phyloP scores from a whole-genome alignment of 306 rosid genomes.

The Glycine latifolia region DNA sequence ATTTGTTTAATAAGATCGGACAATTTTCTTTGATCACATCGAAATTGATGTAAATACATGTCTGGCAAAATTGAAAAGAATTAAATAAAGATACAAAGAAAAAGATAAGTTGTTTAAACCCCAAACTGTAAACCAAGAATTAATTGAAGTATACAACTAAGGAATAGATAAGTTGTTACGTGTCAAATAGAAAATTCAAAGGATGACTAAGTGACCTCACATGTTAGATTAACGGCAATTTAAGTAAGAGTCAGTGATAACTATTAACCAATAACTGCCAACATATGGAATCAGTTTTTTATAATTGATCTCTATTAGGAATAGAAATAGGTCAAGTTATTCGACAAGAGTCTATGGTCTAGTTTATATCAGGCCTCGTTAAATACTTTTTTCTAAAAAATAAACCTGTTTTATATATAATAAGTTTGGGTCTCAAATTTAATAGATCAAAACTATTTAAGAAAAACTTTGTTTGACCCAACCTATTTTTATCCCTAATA shows the following conservation, averaged over 20 bases:
- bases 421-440: background rate
- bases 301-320: background rate
- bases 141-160: background rate
- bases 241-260: no score
- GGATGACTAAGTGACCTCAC: slow-evolving; percentile 4
- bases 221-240: background rate
- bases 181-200: background rate
- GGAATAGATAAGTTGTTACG: slow-evolving; percentile 5
- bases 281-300: background rate
- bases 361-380: no score
- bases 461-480: background rate
- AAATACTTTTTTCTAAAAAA: no score
- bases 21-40: background rate
- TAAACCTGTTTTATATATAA: no score
- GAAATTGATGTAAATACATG: background rate
- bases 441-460: background rate
- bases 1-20: no score
- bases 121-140: background rate
- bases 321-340: background rate
- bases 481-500: background rate
- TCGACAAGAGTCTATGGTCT: background rate
- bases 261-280: background rate
- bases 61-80: background rate
- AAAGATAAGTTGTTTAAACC: background rate
- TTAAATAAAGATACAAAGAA: background rate